phyloP scores from a whole-genome alignment of 345 rosid genomes.

The Pelargonium nanum region DNA sequence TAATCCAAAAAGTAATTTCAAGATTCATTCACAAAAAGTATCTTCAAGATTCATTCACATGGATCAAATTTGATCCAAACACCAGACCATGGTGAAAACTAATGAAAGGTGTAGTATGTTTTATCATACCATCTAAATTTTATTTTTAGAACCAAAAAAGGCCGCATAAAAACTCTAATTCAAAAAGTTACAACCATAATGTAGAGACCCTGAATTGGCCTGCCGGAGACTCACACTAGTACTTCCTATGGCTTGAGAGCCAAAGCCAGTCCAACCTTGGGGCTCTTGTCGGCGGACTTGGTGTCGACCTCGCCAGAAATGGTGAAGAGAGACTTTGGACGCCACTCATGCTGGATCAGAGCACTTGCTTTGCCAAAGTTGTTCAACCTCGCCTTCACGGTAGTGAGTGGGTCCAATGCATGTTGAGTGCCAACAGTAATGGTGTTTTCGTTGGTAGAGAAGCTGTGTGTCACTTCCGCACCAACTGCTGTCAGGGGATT shows the following conservation, averaged over 20 bases:
- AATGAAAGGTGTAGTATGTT: no score
- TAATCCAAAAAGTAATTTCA: no score
- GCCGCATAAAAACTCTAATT: no score
- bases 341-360: constrained; percentile 88
- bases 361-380: constrained; percentile 61
- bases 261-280: constrained; percentile 80
- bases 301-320: constrained; percentile 84
- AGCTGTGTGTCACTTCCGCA: constrained; percentile 62
- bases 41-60: no score
- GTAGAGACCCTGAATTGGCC: no score
- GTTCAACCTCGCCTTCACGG: constrained; percentile 67
- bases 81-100: no score
- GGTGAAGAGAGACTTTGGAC: constrained; percentile 64
- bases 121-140: no score
- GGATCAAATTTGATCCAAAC: no score
- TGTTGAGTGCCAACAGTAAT: constrained; percentile 77
- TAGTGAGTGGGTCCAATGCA: constrained; percentile 58
- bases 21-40: no score
- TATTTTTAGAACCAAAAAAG: no score
- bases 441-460: constrained; percentile 66
- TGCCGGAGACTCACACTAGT: no score
- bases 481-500: constrained; percentile 62
- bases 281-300: constrained; percentile 67
- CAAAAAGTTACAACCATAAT: no score
- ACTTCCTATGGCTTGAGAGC: constrained; percentile 78